Evolutionary conservation across 2,329 filamentous ascomycete species (phyloP), one percentile per base, ranked within the genome.

Genomic region (Aspergillus sp.): DNA sequence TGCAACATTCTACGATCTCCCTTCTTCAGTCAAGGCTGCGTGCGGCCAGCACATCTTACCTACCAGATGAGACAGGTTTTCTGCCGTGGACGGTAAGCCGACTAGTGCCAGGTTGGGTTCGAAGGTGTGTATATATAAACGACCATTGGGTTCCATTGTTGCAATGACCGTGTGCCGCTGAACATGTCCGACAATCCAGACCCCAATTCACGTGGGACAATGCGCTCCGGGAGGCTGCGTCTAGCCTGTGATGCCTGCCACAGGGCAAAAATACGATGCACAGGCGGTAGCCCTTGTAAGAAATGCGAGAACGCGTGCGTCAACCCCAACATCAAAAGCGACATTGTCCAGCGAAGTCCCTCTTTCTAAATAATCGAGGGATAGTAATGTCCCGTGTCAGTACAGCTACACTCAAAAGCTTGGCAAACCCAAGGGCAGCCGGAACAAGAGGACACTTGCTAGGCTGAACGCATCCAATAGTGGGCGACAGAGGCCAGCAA

Each of bases 381-480:
- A 36, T 28, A 55, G n/a, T 15, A n/a, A 52, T 23, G 6, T 25
- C 12, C 5, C 13, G 6, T 52, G 50, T 12, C 50, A 38, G 4
- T 52, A 52, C 30, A 52, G 50, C 50, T 52, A 38, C 17, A 52
- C 28, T 0, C 28, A 28, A 3, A 52, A 52, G 30, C 28, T 52
- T 10, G 50, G 50, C 28, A 52, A 52, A 17, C 50, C 50, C 3
- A 52, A 52, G 19, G 50, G 50, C 15, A 52, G 50, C n/a, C 28
- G 28, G 30, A 52, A 52, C n/a, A 52, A 52, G 21, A 52, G 28
- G 50, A 52, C 50, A 32, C 30, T 52, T n/a, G 30, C 41, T 4
- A 45, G 21, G 41, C 41, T 23, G 41, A 19, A 23, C n/a, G 41
- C 41, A 3, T 25, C 23, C 23, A 25, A 2, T 1, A 7, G 23